These are phyloP conservation scores for Yarrowia sp. DNA, from an alignment of 805 yeast genomes.

Conservation along the genomic window DNA sequence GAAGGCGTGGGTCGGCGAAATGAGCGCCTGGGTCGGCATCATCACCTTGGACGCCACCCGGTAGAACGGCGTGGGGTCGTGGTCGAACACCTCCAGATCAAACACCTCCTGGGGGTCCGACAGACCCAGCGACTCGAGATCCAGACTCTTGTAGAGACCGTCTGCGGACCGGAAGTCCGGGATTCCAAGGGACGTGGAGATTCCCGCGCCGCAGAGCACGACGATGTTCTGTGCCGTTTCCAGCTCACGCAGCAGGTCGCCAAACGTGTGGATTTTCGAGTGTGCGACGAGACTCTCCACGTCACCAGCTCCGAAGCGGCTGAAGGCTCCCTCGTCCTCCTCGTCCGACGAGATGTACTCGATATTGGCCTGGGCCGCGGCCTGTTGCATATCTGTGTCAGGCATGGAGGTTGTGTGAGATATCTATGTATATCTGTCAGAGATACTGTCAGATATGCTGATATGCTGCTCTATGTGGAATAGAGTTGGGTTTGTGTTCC, in stretches of 20 bases:
- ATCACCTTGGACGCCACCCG: conserved; percentile 81
- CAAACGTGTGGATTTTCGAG: conserved; percentile 44
- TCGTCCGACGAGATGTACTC: conserved; percentile 14
- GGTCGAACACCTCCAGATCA: conserved; percentile 63
- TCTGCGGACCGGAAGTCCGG: conserved; percentile 90
- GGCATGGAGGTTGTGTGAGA: neutral
- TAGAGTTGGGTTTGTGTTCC: neutral
- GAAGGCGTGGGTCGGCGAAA: conserved; percentile 78
- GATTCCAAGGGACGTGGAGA: conserved; percentile 82
- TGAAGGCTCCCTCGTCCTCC: neutral
- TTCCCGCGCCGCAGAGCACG: conserved; percentile 90
- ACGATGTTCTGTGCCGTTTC: conserved; percentile 56
- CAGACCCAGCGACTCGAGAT: conserved; percentile 62
- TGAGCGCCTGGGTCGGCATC: conserved; percentile 56
- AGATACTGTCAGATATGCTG: neutral
- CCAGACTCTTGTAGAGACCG: conserved; percentile 67
- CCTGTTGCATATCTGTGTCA: neutral
- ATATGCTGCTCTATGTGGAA: neutral
- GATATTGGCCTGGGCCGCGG: neutral
- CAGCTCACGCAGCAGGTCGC: conserved; percentile 54
- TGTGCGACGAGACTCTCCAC: neutral
- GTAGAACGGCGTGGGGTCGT: conserved; percentile 77
- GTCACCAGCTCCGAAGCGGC: neutral
- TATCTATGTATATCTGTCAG: neutral
- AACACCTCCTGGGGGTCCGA: conserved; percentile 90